phyloP scores from a whole-genome alignment of 345 rosid genomes.

The Populus tremula region DNA sequence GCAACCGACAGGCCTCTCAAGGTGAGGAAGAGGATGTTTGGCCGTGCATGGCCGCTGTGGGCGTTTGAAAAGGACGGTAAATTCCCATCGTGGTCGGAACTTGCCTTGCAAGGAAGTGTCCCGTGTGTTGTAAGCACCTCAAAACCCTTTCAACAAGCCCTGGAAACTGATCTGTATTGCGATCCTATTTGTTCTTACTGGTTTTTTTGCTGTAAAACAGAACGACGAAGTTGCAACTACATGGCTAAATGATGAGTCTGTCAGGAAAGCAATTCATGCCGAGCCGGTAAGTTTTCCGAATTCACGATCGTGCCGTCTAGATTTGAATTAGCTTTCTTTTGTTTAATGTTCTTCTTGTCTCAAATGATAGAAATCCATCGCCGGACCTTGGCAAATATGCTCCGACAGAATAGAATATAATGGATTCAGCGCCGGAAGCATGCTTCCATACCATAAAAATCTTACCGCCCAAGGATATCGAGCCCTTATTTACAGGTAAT shows the following conservation, averaged over 20 bases:
- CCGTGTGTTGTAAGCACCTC: conserved; percentile 37
- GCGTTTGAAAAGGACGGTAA: conserved; percentile 22
- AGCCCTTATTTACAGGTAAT: conserved; percentile 56
- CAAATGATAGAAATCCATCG: conserved; percentile 12
- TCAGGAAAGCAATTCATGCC: conserved; percentile 53
- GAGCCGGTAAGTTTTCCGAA: conserved; percentile 21
- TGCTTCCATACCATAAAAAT: conserved; percentile 44
- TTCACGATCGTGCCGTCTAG: too few species aligned
- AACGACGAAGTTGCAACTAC: conserved; percentile 40
- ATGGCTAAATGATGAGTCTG: conserved; percentile 48
- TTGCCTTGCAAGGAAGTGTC: conserved; percentile 9
- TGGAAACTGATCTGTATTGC: background rate
- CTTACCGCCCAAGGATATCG: conserved; percentile 46
- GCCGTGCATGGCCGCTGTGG: conserved; percentile 49
- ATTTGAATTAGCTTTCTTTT: too few species aligned
- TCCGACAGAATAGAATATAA: conserved; percentile 20
- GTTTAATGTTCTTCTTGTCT: background rate
- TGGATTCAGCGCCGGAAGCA: conserved; percentile 33
- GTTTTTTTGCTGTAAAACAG: conserved; percentile 11
- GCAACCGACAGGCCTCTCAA: conserved; percentile 29
- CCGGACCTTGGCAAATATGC: conserved; percentile 53
- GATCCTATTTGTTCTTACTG: background rate
- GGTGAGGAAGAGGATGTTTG: conserved; percentile 44
- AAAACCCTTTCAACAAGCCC: background rate
- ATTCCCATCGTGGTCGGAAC: conserved; percentile 36